These are phyloP conservation scores for Neodidymelliopsis sp. DNA, from an alignment of 2,329 filamentous ascomycete species.

Conservation along the genomic window DNA sequence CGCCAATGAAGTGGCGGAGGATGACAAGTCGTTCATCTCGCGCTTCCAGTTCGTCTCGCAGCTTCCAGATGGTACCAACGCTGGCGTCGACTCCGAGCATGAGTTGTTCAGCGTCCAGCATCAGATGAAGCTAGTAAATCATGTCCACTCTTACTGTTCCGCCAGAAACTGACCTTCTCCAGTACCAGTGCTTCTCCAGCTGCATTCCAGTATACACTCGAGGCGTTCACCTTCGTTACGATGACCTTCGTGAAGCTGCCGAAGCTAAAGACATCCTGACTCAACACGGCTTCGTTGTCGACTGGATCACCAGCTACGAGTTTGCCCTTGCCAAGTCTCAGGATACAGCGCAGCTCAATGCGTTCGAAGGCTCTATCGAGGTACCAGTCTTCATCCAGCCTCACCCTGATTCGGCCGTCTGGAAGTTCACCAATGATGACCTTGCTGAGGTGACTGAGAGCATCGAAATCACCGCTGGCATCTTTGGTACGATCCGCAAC, in stretches of 20 bases:
- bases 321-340: constrained; percentile 37
- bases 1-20: constrained; percentile 36
- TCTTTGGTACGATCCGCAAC: constrained; percentile 30
- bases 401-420: constrained; percentile 19
- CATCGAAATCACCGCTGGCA: constrained; percentile 21
- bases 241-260: constrained; percentile 48
- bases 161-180: constrained; percentile 23
- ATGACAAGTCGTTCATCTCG: constrained; percentile 30
- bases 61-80: constrained; percentile 30
- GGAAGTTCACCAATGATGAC: constrained; percentile 25
- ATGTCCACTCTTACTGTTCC: not conserved
- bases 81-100: constrained; percentile 33
- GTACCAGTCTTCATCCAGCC: constrained; percentile 27
- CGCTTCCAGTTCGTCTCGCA: constrained; percentile 33
- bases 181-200: constrained; percentile 39
- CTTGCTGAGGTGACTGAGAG: constrained; percentile 21
- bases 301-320: constrained; percentile 33
- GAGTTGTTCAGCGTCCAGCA: constrained; percentile 34
- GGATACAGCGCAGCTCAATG: constrained; percentile 32
- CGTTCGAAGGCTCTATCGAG: constrained; percentile 45
- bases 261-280: constrained; percentile 36
- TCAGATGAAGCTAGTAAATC: constrained; percentile 42
- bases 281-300: constrained; percentile 28
- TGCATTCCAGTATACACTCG: constrained; percentile 30
- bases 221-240: constrained; percentile 47